These are phyloP conservation scores for Talaromyces sp. DNA, from an alignment of 2,329 filamentous ascomycete genomes.

Conservation along the genomic window DNA sequence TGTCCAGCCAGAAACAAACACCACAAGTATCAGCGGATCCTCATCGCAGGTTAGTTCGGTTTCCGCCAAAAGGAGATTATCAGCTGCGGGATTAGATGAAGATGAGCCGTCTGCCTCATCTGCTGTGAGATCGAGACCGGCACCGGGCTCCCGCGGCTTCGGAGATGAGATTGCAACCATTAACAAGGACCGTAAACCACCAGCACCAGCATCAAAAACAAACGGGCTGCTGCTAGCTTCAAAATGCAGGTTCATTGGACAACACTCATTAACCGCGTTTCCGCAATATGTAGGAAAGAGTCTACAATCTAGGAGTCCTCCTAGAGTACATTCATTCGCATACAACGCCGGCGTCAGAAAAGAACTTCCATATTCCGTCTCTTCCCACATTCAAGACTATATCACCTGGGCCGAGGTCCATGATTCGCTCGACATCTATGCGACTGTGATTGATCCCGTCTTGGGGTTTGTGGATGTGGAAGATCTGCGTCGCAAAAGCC, in stretches of 20 bases:
- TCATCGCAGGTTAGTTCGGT: not conserved
- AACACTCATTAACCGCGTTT: conserved; percentile 30
- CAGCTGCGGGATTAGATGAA: conserved; percentile 10
- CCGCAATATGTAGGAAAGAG: conserved; percentile 28
- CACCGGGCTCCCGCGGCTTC: not conserved
- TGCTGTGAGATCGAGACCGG: not conserved
- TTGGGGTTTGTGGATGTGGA: conserved; percentile 30
- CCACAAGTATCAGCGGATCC: not conserved
- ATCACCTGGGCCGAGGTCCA: conserved; percentile 25
- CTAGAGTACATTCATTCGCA: conserved; percentile 34
- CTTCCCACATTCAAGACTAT: conserved; percentile 19
- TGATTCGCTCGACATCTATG: conserved; percentile 27
- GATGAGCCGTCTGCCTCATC: not conserved
- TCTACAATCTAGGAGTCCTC: conserved; percentile 29
- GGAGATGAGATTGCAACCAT: conserved; percentile 1
- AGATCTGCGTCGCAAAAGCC: conserved; percentile 20
- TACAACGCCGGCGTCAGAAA: conserved; percentile 30
- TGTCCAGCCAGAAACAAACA: not conserved
- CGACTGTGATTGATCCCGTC: conserved; percentile 26
- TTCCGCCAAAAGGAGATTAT: conserved; percentile 1
- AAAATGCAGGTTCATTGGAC: conserved; percentile 28
- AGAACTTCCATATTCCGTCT: conserved; percentile 23
- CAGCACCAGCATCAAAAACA: not conserved
- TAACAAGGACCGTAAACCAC: not conserved
- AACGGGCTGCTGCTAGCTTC: conserved; percentile 26